Evolutionary conservation across 73 alveolate genomes (phyloP).

Genomic region (Paraurostyla sp.): DNA sequence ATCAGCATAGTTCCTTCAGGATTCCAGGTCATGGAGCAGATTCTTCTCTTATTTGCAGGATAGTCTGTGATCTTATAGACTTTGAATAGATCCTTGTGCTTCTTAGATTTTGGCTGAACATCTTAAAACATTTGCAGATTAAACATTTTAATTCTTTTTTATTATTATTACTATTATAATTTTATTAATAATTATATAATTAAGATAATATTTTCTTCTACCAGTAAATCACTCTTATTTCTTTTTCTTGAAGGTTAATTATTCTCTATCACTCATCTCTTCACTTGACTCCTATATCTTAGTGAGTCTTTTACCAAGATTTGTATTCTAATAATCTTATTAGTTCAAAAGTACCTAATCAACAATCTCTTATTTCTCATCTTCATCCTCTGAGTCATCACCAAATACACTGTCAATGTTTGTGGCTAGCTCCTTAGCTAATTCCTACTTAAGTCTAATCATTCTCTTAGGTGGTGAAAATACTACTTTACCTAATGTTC

Average conservation of each 20-base stretch:
- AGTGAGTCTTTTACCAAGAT: neutral
- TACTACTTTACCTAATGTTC: constrained; percentile 41
- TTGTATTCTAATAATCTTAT: neutral
- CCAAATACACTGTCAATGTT: constrained; percentile 21
- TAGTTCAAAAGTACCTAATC: neutral
- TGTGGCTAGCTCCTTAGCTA: constrained; percentile 57
- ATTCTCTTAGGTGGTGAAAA: constrained; percentile 46
- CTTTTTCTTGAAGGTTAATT: constrained; percentile 12
- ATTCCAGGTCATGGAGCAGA: constrained; percentile 7
- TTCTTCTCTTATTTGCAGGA: constrained; percentile 8
- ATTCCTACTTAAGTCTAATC: constrained; percentile 14
- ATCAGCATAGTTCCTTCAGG: neutral
- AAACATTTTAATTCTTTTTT: neutral
- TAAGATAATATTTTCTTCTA: too few relatives aligned
- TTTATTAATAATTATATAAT: neutral
- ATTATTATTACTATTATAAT: neutral
- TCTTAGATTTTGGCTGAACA: neutral
- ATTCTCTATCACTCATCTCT: constrained; percentile 49
- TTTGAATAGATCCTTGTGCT: neutral
- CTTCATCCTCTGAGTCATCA: constrained; percentile 53
- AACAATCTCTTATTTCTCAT: constrained; percentile 12
- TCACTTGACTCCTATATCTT: constrained; percentile 29
- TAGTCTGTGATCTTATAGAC: constrained; percentile 11
- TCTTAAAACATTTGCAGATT: neutral
- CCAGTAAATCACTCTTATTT: neutral